phyloP scores from a whole-genome alignment of 371 early-diverging fungal genomes.

The Phascolomyces articulosus region DNA sequence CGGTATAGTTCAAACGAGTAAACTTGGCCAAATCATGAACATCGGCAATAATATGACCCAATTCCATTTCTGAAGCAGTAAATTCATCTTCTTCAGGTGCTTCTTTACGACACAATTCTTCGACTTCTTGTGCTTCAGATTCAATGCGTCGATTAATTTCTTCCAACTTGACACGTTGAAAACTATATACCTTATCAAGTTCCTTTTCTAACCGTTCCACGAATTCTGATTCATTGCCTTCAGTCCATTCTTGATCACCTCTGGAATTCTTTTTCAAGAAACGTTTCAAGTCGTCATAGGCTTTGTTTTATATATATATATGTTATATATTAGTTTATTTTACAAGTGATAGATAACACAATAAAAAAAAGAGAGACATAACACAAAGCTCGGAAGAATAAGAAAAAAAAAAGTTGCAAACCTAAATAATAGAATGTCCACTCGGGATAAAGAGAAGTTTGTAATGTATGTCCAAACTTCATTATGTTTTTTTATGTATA shows the following conservation, averaged over 20 bases:
- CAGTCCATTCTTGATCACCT: slow-evolving; percentile 53
- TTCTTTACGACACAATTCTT: slow-evolving; percentile 63
- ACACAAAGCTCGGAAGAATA: not conserved
- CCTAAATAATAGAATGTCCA: slow-evolving; percentile 71
- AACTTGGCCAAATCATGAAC: slow-evolving; percentile 95
- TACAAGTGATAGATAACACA: too few relatives aligned
- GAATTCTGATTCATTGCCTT: slow-evolving; percentile 85
- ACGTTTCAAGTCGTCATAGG: slow-evolving; percentile 84
- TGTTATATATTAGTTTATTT: too few relatives aligned
- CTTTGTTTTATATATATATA: slow-evolving; percentile 10
- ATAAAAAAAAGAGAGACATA: not conserved
- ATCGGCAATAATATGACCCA: slow-evolving; percentile 86
- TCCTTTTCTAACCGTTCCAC: slow-evolving; percentile 88
- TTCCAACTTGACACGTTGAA: slow-evolving; percentile 88
- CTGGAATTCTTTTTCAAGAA: slow-evolving; percentile 68
- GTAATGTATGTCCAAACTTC: slow-evolving; percentile 91
- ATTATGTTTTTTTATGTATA: slow-evolving; percentile 58
- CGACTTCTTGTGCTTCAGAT: slow-evolving; percentile 67
- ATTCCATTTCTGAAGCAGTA: slow-evolving; percentile 77
- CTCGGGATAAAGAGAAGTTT: slow-evolving; percentile 74
- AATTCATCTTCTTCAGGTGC: slow-evolving; percentile 68
- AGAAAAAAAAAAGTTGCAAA: slow-evolving; percentile 15
- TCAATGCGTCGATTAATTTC: slow-evolving; percentile 86
- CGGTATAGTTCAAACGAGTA: slow-evolving; percentile 95
- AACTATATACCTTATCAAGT: slow-evolving; percentile 90